Evolutionary conservation across 2,329 filamentous ascomycete genomes (phyloP).

Genomic region (Cladosporium phlei): DNA sequence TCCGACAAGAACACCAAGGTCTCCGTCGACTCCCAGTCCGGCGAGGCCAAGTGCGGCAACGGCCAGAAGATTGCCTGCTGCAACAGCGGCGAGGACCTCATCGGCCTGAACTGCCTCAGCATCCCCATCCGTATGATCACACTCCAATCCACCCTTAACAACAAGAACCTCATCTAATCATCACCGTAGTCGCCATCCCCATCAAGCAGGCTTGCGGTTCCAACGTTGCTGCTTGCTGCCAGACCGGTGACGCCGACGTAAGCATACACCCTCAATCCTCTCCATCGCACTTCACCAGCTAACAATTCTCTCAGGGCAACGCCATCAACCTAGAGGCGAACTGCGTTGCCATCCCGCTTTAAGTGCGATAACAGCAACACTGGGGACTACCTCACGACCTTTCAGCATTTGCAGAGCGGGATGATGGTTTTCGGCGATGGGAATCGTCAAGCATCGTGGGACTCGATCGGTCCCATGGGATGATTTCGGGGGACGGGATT

Average conservation of each 20-base stretch:
- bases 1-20: constrained; percentile 7
- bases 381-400: constrained; percentile 11
- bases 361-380: neutral
- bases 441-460: neutral
- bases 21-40: neutral
- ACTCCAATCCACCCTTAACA: too few relatives aligned
- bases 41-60: constrained; percentile 7
- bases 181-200: constrained; percentile 4
- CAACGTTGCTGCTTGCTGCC: constrained; percentile 13
- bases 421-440: constrained; percentile 12
- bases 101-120: constrained; percentile 11
- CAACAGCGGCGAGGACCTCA: constrained; percentile 12
- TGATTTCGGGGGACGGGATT: constrained; percentile 7
- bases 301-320: constrained; percentile 8
- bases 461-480: constrained; percentile 3
- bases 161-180: neutral
- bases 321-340: constrained; percentile 12
- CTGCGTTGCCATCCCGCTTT: constrained; percentile 13
- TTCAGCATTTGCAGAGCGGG: constrained; percentile 14
- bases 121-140: constrained; percentile 7
- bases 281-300: neutral
- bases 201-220: constrained; percentile 11
- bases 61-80: constrained; percentile 12
- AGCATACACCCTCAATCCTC: neutral
- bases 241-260: constrained; percentile 4